These are phyloP conservation scores for Coniferiporia sulphurascens DNA, from an alignment of 1,284 basidiomycete species.

Conservation along the genomic window DNA sequence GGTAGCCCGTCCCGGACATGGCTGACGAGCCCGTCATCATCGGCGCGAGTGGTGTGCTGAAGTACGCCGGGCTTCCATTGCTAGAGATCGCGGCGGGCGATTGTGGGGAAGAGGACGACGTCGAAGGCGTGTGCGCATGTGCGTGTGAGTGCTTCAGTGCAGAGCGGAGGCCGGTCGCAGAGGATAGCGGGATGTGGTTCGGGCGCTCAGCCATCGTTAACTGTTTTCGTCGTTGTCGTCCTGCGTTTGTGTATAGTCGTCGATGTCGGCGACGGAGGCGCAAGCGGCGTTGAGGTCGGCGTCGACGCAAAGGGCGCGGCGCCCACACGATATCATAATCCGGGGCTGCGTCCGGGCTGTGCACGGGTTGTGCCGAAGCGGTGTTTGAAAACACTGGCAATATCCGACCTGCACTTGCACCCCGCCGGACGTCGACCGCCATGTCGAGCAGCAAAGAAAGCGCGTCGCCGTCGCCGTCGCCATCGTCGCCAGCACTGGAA, in stretches of 20 bases:
- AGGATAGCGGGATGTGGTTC: slow-evolving; percentile 14
- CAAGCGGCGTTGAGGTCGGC: not conserved
- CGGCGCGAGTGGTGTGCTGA: slow-evolving; percentile 4
- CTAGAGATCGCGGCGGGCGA: slow-evolving; percentile 16
- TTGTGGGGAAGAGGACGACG: slow-evolving; percentile 22
- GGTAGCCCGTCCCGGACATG: slow-evolving; percentile 42
- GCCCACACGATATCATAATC: no score
- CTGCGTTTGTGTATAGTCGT: no score
- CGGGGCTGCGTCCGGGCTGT: no score
- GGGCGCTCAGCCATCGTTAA: slow-evolving; percentile 16
- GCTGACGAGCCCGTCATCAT: slow-evolving; percentile 9
- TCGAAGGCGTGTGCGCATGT: slow-evolving; percentile 19
- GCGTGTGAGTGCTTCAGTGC: slow-evolving; percentile 43
- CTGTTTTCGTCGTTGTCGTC: not conserved
- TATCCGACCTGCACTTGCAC: not conserved
- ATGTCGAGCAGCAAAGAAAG: slow-evolving; percentile 15
- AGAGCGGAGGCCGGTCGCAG: slow-evolving; percentile 36
- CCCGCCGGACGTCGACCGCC: not conserved
- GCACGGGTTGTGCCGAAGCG: slow-evolving; percentile 4
- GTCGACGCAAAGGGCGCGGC: not conserved
- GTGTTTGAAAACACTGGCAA: no score
- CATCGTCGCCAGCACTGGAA: not conserved
- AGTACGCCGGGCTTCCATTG: not conserved
- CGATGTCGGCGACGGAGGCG: no score
- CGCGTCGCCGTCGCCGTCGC: slow-evolving; percentile 1